Evolutionary conservation across 1,284 basidiomycete genomes (phyloP).

Genomic region (Apiotrichum akiyoshidainum): DNA sequence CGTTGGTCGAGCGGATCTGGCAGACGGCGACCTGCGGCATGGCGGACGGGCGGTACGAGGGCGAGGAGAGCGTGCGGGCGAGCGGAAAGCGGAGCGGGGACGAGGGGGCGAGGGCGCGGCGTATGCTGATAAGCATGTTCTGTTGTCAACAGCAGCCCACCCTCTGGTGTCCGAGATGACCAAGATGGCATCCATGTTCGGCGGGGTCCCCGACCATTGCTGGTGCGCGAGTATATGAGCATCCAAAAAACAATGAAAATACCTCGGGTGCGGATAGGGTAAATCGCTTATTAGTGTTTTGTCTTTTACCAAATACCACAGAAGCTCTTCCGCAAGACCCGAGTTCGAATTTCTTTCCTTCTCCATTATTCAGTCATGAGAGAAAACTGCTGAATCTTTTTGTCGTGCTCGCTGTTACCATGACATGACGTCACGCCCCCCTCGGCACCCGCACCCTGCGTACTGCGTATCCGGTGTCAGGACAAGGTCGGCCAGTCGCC

Average conservation of each 20-base stretch:
- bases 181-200: too few species aligned
- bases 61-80: background rate
- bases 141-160: too few species aligned
- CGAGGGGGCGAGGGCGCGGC: too few species aligned
- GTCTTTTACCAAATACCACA: conserved; percentile 8
- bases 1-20: conserved; percentile 40
- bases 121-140: too few species aligned
- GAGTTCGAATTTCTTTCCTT: conserved; percentile 3
- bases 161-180: too few species aligned
- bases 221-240: background rate
- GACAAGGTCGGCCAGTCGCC: too few species aligned
- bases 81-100: too few species aligned
- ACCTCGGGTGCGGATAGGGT: conserved; percentile 1
- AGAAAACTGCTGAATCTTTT: too few species aligned
- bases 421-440: too few species aligned
- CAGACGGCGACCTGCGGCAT: conserved; percentile 37
- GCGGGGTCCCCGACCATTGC: background rate
- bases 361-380: background rate
- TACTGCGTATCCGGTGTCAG: too few species aligned
- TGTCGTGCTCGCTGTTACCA: too few species aligned
- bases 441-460: too few species aligned
- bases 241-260: background rate
- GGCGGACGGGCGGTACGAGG: background rate
- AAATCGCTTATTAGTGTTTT: conserved; percentile 2
- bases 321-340: conserved; percentile 3